phyloP scores from a whole-genome alignment of 805 yeast species.

The Torulaspora indica region DNA sequence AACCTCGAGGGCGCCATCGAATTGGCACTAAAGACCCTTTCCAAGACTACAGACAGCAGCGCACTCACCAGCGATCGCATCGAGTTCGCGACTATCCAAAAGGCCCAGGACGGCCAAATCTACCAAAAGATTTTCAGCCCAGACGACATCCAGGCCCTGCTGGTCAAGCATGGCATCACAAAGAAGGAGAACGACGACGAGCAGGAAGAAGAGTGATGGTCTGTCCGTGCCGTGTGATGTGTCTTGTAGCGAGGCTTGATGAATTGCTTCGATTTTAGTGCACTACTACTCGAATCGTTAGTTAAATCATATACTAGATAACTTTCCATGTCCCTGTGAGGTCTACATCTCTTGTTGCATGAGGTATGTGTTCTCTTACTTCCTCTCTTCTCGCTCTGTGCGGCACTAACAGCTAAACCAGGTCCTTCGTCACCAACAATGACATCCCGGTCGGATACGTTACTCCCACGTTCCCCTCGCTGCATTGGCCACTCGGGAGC shows the following conservation, averaged over 20 bases:
- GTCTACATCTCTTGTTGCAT: neutral
- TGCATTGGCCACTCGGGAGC: slow-evolving; percentile 60
- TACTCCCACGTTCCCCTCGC: slow-evolving; percentile 75
- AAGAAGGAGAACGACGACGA: slow-evolving; percentile 50
- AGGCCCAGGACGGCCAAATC: slow-evolving; percentile 46
- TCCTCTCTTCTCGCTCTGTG: neutral
- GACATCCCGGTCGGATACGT: slow-evolving; percentile 77
- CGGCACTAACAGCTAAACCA: slow-evolving; percentile 9
- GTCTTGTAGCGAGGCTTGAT: neutral
- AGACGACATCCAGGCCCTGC: slow-evolving; percentile 64
- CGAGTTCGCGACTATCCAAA: slow-evolving; percentile 80
- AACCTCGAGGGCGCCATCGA: slow-evolving; percentile 71
- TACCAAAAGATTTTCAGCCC: slow-evolving; percentile 76
- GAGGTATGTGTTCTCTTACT: slow-evolving; percentile 1
- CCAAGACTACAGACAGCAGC: slow-evolving; percentile 90
- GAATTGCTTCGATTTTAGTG: neutral
- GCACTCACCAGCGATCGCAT: slow-evolving; percentile 82
- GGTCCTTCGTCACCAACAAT: slow-evolving; percentile 42
- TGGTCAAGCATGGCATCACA: slow-evolving; percentile 67
- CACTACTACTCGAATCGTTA: neutral
- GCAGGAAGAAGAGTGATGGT: slow-evolving; percentile 20
- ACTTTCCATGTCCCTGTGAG: neutral
- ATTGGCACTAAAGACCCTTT: slow-evolving; percentile 83
- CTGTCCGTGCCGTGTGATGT: slow-evolving; percentile 6
- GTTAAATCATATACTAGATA: slow-evolving; percentile 1